Evolutionary conservation across 2,329 filamentous ascomycete species (phyloP).

Genomic region (Ascochyta clinopodiicola): DNA sequence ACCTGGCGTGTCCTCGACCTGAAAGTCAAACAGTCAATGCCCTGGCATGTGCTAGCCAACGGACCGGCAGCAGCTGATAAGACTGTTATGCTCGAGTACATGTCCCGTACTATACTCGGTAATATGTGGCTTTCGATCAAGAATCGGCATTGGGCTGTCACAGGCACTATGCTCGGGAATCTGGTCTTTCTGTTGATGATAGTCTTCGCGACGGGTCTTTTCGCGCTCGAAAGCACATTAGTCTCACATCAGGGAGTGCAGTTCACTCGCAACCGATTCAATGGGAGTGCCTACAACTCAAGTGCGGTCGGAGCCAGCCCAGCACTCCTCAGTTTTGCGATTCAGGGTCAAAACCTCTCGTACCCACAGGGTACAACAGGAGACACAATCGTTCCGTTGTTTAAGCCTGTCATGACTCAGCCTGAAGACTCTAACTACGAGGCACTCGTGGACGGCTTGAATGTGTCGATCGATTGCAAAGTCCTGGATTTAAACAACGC

Average conservation of each 20-base stretch:
- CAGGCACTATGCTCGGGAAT: neutral
- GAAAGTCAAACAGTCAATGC: neutral
- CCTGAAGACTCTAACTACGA: neutral
- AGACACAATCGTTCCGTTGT: neutral
- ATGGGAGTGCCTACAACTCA: neutral
- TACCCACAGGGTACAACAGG: neutral
- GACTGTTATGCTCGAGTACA: constrained; percentile 3
- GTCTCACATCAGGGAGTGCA: neutral
- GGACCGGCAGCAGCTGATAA: neutral
- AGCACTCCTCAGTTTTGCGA: neutral
- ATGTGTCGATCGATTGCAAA: neutral
- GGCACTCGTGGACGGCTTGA: neutral
- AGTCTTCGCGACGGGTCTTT: constrained; percentile 2
- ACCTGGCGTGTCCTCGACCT: constrained; percentile 2
- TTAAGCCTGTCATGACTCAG: neutral
- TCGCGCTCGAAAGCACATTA: neutral
- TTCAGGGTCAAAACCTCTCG: neutral
- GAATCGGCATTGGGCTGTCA: constrained; percentile 1
- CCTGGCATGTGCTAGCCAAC: constrained; percentile 3
- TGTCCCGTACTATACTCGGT: neutral
- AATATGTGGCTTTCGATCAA: neutral
- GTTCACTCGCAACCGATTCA: neutral
- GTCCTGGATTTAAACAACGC: neutral
- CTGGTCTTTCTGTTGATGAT: neutral
- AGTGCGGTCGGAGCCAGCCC: neutral